A percentile compares a stretch with the other conserved stretches of the same genome.
phyloP scores from a whole-genome alignment of 768 basidiomycete genomes.

The Antrodiella citrinella region DNA sequence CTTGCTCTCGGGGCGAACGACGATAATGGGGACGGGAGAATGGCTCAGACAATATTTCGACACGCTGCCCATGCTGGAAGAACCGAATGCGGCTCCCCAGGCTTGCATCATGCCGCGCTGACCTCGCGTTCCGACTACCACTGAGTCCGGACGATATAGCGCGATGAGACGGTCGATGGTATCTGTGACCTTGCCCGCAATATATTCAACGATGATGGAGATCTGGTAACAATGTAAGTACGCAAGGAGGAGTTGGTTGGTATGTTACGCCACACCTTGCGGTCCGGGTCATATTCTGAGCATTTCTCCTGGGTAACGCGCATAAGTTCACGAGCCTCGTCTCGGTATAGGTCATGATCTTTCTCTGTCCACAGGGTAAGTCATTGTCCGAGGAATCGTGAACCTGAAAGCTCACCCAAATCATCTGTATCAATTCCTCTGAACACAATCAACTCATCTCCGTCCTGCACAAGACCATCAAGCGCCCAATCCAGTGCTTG shows the following conservation, averaged over 20 bases:
- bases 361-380: slow-evolving; percentile 38
- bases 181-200: slow-evolving; percentile 83
- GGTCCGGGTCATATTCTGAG: slow-evolving; percentile 65
- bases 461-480: slow-evolving; percentile 74
- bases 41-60: slow-evolving; percentile 71
- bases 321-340: slow-evolving; percentile 84
- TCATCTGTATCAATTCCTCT: slow-evolving; percentile 86
- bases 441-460: slow-evolving; percentile 89
- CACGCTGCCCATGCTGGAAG: slow-evolving; percentile 53
- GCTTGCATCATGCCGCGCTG: slow-evolving; percentile 45
- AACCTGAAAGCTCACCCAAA: slow-evolving; percentile 41
- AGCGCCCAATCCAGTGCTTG: slow-evolving; percentile 93
- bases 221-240: slow-evolving; percentile 43
- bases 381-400: background rate
- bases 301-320: slow-evolving; percentile 72
- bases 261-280: slow-evolving; percentile 63
- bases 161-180: slow-evolving; percentile 90
- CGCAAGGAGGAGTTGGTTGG: background rate
- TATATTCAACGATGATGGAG: slow-evolving; percentile 88
- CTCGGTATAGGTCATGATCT: slow-evolving; percentile 68
- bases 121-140: slow-evolving; percentile 90
- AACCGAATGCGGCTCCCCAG: slow-evolving; percentile 42
- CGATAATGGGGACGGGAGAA: slow-evolving; percentile 93
- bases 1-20: slow-evolving; percentile 85
- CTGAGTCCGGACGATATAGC: slow-evolving; percentile 83